Percentiles rank a stretch among this genome's conserved stretches.
Conservation (phyloP, 2,329 filamentous ascomycete genomes). For the Aplosporella prunicola region DNA sequence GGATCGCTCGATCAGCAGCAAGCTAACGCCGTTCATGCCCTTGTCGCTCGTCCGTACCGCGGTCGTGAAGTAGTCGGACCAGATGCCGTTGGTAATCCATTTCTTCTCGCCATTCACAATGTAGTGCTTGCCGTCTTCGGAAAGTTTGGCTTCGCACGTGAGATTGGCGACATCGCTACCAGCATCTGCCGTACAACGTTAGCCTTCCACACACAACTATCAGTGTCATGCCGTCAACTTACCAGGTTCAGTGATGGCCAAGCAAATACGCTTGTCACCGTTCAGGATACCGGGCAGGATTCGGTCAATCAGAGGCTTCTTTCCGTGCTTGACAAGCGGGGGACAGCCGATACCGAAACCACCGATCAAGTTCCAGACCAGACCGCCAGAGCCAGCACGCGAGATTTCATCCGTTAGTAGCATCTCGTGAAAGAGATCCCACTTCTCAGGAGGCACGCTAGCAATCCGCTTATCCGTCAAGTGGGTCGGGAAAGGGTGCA, state of each 20-base stretch:
- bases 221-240: slow-evolving; percentile 11
- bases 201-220: neutral
- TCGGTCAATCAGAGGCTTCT: slow-evolving; percentile 72
- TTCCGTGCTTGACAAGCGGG: slow-evolving; percentile 84
- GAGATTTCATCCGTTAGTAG: slow-evolving; percentile 90
- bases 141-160: slow-evolving; percentile 90
- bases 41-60: slow-evolving; percentile 81
- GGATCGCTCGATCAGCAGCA: slow-evolving; percentile 84
- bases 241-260: slow-evolving; percentile 83
- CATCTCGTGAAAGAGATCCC: slow-evolving; percentile 98
- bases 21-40: slow-evolving; percentile 86
- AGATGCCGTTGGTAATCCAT: slow-evolving; percentile 98
- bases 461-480: slow-evolving; percentile 63
- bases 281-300: slow-evolving; percentile 80
- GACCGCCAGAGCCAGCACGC: slow-evolving; percentile 76
- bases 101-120: slow-evolving; percentile 99
- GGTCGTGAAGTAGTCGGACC: slow-evolving; percentile 95
- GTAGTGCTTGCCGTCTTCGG: slow-evolving; percentile 94
- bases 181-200: slow-evolving; percentile 51
- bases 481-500: slow-evolving; percentile 63
- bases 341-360: slow-evolving; percentile 95
- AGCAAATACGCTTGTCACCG: slow-evolving; percentile 93
- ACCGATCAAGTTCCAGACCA: slow-evolving; percentile 94
- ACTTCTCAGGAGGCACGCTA: slow-evolving; percentile 75
- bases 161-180: slow-evolving; percentile 93